Evolutionary conservation across 257 asterid genomes (phyloP).

Genomic region (Voacanga thouarsii): DNA sequence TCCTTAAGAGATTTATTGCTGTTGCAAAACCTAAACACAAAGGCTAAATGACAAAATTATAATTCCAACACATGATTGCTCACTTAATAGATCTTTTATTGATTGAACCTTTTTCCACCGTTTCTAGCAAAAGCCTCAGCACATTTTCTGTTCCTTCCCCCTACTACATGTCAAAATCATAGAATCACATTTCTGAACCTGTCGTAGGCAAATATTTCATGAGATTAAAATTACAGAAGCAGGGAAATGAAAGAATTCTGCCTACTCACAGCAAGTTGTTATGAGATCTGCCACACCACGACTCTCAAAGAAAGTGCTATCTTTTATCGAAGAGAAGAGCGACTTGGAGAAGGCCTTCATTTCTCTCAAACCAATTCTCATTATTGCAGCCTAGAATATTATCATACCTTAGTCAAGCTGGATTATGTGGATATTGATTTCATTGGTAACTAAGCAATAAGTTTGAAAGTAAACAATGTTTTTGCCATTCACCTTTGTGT

Average conservation of each 20-base stretch:
- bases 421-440: not conserved
- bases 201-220: not conserved
- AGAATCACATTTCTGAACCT: not conserved
- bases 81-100: not conserved
- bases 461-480: not conserved
- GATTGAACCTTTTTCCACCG: conserved; percentile 62
- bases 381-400: conserved; percentile 75
- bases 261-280: conserved; percentile 83
- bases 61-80: not conserved
- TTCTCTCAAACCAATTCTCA: conserved; percentile 90
- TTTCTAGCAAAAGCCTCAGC: conserved; percentile 88
- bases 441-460: not conserved
- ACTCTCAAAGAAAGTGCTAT: conserved; percentile 90
- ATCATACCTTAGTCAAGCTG: not conserved
- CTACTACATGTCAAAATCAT: conserved; percentile 41
- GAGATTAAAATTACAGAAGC: not conserved
- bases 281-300: conserved; percentile 93
- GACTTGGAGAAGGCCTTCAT: conserved; percentile 91
- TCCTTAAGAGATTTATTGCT: no score
- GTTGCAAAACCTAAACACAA: no score
- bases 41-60: no score
- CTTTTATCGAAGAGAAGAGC: conserved; percentile 79
- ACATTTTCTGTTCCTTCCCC: conserved; percentile 96
- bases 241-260: not conserved
- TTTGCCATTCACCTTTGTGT: conserved; percentile 60